These are phyloP conservation scores for Halophytophthora polymorphica DNA, from an alignment of 352 stramenopile species.

Conservation along the genomic window DNA sequence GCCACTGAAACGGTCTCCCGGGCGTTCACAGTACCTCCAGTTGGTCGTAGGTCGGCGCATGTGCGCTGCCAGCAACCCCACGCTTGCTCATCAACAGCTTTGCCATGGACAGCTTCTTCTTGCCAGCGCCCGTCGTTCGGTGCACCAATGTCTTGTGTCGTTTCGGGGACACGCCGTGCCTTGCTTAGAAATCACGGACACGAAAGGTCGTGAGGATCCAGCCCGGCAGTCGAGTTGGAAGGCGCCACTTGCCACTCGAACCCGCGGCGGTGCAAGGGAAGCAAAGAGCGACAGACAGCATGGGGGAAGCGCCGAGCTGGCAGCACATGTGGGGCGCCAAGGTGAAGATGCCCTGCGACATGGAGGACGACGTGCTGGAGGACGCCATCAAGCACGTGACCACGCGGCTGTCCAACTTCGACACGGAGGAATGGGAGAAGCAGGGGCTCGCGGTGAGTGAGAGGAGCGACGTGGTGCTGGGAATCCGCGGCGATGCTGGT, in stretches of 20 bases:
- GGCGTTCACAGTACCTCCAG: constrained; percentile 16
- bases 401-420: constrained; percentile 48
- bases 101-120: constrained; percentile 6
- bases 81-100: constrained; percentile 17
- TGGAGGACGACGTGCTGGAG: constrained; percentile 87
- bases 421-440: constrained; percentile 88
- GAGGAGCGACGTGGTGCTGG: not conserved
- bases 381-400: constrained; percentile 81
- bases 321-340: constrained; percentile 87
- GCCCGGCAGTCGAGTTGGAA: not conserved
- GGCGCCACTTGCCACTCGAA: constrained; percentile 1
- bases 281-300: constrained; percentile 15
- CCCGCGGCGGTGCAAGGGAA: not conserved
- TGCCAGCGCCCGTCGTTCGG: constrained; percentile 15
- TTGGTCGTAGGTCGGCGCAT: constrained; percentile 25
- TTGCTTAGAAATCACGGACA: constrained; percentile 1
- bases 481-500: too few species aligned
- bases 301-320: constrained; percentile 79
- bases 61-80: constrained; percentile 9
- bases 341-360: constrained; percentile 87
- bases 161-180: not conserved
- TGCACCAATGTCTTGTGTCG: constrained; percentile 12
- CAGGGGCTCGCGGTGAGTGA: constrained; percentile 52
- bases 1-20: not conserved
- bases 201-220: constrained; percentile 25